phyloP scores from a whole-genome alignment of 2,329 filamentous ascomycete species.

The Juglanconis sp. region DNA sequence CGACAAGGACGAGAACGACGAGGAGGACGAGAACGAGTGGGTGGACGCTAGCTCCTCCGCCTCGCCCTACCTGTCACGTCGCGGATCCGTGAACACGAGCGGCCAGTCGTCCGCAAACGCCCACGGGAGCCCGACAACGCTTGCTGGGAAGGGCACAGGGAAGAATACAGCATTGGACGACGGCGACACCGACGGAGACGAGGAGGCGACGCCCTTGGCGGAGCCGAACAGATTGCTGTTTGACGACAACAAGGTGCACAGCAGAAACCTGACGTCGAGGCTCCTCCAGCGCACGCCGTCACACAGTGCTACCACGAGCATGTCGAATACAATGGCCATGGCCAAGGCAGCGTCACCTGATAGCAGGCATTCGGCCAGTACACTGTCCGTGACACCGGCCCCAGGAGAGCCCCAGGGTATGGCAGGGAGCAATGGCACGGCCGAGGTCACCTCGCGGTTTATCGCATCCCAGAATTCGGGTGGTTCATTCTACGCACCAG shows the following conservation, averaged over 20 bases:
- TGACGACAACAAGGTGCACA: constrained; percentile 48
- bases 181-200: constrained; percentile 10
- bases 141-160: constrained; percentile 3
- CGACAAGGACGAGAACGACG: constrained; percentile 45
- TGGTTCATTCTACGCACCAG: constrained; percentile 48
- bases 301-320: constrained; percentile 59
- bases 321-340: constrained; percentile 58
- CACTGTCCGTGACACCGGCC: constrained; percentile 33
- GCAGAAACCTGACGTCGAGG: constrained; percentile 65
- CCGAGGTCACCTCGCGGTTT: constrained; percentile 57
- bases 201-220: constrained; percentile 19
- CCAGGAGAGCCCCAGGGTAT: constrained; percentile 21
- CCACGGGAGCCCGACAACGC: constrained; percentile 19
- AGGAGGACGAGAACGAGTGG: constrained; percentile 59
- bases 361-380: constrained; percentile 21
- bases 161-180: constrained; percentile 17
- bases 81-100: constrained; percentile 48
- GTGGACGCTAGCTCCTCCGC: constrained; percentile 64
- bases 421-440: constrained; percentile 40
- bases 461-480: constrained; percentile 45
- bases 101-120: constrained; percentile 45
- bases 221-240: constrained; percentile 23
- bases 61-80: constrained; percentile 54
- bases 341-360: constrained; percentile 40
- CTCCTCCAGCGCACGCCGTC: constrained; percentile 63